Evolutionary conservation across 2,329 filamentous ascomycete species (phyloP).

Genomic region (Xylaria sp.): DNA sequence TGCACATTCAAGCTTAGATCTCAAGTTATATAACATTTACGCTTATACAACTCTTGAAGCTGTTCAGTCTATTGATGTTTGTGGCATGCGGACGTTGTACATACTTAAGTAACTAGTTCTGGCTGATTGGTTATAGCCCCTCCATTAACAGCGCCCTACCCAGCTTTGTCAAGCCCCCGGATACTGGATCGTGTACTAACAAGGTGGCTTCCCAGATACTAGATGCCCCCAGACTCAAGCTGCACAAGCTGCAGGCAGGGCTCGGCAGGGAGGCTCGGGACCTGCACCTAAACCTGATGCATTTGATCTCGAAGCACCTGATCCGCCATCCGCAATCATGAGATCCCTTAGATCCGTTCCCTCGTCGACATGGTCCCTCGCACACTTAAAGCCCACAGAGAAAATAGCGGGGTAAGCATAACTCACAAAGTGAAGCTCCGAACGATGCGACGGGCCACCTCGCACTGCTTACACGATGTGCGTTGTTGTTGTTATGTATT

Average conservation of each 20-base stretch:
- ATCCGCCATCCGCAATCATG: not conserved
- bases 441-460: not conserved
- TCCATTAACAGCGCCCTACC: not conserved
- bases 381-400: not conserved
- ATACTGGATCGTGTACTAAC: no score
- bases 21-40: not conserved
- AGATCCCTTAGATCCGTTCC: not conserved
- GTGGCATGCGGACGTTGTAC: not conserved
- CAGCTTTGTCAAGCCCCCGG: not conserved
- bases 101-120: not conserved
- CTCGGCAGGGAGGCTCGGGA: not conserved
- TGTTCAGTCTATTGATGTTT: not conserved
- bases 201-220: not conserved
- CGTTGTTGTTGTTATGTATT: not conserved
- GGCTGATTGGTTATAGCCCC: not conserved
- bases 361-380: not conserved
- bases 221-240: constrained; percentile 1
- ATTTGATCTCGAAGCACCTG: constrained; percentile 6
- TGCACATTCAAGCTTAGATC: not conserved
- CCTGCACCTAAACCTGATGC: not conserved
- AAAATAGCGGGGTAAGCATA: not conserved
- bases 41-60: not conserved
- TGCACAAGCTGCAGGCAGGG: not conserved
- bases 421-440: not conserved
- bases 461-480: constrained; percentile 14